Conservation (phyloP, 2,329 filamentous ascomycete genomes). For the Rutstroemia sp. region DNA sequence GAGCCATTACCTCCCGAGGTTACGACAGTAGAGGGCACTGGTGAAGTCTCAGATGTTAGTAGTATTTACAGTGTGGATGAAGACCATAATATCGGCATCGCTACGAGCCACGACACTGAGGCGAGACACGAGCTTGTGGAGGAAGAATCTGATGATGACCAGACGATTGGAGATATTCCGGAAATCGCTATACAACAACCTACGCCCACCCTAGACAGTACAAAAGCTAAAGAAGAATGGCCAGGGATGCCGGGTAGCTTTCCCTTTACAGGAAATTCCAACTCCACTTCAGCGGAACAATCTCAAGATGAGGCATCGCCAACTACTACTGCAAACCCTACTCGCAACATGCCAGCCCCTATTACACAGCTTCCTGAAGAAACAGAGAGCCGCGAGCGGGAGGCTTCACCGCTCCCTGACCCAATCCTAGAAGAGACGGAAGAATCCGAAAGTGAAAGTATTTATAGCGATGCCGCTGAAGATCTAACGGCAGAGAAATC, state of each 20-base stretch:
- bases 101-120: slow-evolving; percentile 3
- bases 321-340: slow-evolving; percentile 10
- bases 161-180: slow-evolving; percentile 29
- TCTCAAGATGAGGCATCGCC: slow-evolving; percentile 6
- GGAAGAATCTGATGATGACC: slow-evolving; percentile 2
- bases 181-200: slow-evolving; percentile 39
- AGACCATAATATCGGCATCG: slow-evolving; percentile 10
- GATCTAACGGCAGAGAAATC: slow-evolving; percentile 45
- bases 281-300: slow-evolving; percentile 16
- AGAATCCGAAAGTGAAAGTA: slow-evolving; percentile 46
- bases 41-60: slow-evolving; percentile 51
- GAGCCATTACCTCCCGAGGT: slow-evolving; percentile 66
- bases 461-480: slow-evolving; percentile 74
- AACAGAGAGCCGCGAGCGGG: slow-evolving; percentile 13
- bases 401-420: slow-evolving; percentile 30
- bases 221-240: slow-evolving; percentile 29
- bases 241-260: slow-evolving; percentile 45
- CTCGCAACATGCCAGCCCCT: slow-evolving; percentile 12
- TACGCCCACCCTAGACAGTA: slow-evolving; percentile 37
- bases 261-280: slow-evolving; percentile 36
- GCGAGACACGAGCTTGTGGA: neutral
- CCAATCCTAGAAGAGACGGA: slow-evolving; percentile 25
- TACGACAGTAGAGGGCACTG: slow-evolving; percentile 59
- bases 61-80: slow-evolving; percentile 32
- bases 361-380: slow-evolving; percentile 1